These are phyloP conservation scores for Cucumis melo DNA, from an alignment of 306 rosid species.

Conservation along the genomic window DNA sequence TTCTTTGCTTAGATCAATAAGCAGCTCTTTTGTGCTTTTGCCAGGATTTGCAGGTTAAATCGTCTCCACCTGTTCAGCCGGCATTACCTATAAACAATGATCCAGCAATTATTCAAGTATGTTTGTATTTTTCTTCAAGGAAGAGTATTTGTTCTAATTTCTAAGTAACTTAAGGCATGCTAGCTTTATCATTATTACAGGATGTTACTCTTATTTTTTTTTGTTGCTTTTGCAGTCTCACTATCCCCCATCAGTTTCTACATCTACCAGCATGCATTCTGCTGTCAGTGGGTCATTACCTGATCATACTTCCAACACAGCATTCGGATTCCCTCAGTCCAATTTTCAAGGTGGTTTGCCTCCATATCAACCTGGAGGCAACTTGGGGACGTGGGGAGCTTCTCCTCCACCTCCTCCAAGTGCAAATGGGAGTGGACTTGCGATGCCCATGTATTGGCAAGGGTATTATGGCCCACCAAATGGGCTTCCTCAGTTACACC, in stretches of 20 bases:
- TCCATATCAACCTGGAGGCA: slow-evolving; percentile 81
- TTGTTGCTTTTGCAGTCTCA: slow-evolving; percentile 56
- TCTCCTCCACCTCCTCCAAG: slow-evolving; percentile 54
- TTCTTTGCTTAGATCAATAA: background rate
- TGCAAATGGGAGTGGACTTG: slow-evolving; percentile 60
- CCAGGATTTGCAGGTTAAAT: slow-evolving; percentile 88
- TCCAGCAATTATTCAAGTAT: slow-evolving; percentile 80
- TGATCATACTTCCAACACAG: slow-evolving; percentile 49
- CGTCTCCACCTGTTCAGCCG: slow-evolving; percentile 66
- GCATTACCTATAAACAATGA: slow-evolving; percentile 49
- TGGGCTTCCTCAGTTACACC: slow-evolving; percentile 69
- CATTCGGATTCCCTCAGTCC: slow-evolving; percentile 56
- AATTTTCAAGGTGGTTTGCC: slow-evolving; percentile 60
- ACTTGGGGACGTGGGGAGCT: slow-evolving; percentile 72
- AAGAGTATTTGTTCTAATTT: background rate
- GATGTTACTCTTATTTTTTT: background rate
- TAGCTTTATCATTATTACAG: background rate
- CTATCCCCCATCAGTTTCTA: slow-evolving; percentile 39
- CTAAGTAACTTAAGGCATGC: background rate
- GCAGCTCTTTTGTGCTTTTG: background rate
- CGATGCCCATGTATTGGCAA: slow-evolving; percentile 91
- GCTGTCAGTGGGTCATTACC: slow-evolving; percentile 50
- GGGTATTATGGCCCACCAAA: slow-evolving; percentile 82
- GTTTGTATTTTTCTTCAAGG: background rate
- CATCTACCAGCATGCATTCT: slow-evolving; percentile 47